A percentile compares a stretch with the other conserved stretches of the same genome.
Evolutionary conservation across 2,329 filamentous ascomycete genomes (phyloP).

Genomic region (Alternaria sp.): DNA sequence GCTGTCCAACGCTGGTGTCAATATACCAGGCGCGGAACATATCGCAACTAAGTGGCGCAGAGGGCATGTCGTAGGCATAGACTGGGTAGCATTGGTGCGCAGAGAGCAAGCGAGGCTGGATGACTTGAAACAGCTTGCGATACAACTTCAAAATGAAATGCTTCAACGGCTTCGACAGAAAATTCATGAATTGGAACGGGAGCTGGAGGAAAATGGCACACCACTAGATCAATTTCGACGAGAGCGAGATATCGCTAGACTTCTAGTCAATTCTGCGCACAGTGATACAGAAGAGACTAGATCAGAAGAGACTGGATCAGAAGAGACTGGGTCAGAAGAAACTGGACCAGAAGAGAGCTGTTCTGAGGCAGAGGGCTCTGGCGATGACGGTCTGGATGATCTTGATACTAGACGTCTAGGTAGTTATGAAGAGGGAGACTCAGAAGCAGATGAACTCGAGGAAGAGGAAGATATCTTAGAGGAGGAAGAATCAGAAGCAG

Average conservation of each 20-base stretch:
- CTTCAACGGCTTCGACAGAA: no score
- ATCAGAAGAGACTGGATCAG: neutral
- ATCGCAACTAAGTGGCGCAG: neutral
- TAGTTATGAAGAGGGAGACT: neutral
- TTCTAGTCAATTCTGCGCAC: neutral
- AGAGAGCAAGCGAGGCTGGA: neutral
- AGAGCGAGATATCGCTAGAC: neutral
- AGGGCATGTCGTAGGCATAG: neutral
- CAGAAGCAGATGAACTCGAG: neutral
- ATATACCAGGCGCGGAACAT: neutral
- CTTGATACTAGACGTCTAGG: neutral
- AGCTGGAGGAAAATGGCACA: no score
- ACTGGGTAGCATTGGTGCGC: neutral
- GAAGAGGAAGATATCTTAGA: neutral
- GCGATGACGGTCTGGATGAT: neutral
- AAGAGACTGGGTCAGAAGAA: neutral
- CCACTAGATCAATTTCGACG: no score
- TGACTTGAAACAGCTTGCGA: neutral
- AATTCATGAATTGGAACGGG: no score
- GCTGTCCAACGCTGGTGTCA: neutral
- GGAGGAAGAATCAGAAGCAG: neutral
- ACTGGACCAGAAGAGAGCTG: neutral
- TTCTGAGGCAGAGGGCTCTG: neutral
- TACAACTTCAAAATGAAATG: neutral
- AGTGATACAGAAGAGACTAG: neutral